Evolutionary conservation across 495 filamentous ascomycete species (phyloP), one percentile per base, ranked within the genome.

Genomic region (Aspergillus bridgeri): DNA sequence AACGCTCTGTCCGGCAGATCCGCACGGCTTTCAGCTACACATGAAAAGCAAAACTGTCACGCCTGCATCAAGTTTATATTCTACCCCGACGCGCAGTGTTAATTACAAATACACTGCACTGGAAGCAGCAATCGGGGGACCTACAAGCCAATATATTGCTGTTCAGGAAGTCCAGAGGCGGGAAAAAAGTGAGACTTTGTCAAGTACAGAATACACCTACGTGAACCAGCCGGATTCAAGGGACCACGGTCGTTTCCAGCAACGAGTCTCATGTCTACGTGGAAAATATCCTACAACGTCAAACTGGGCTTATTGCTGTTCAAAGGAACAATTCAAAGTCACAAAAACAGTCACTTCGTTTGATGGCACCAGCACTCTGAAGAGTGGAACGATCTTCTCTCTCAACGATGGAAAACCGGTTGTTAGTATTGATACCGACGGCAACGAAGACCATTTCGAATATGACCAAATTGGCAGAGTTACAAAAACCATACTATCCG

Each of bases 11-110:
- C 57, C 57, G 8, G 44, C 42, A 0, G 57, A 59, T 25, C 57
- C 57, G 5, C 50, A 54, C 24, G 57, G 57, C 1, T 59, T 59
- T 45, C 50, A 59, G 50, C 42, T 50, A 1, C 49, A 59, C 43
- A 6, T 59, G 7, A 48, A 53, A 6, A 20, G 15, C 1, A 51
- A 53, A 8, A 49, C 50, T 9, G 24, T 59, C 7, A 59, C 27
- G 6, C 50, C 57, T 0, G 57, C 57, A 0, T 15, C 50, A 3
- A 59, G 42, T 25, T 1, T 4, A 15, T 54, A 48, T 48, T 3
- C 25, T 9, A 54, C 57, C n/a, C 57, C 57, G 24, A 49, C 51
- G 15, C 42, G 50, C 7, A 25, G 7, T 25, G 1, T 48, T 8
- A n/a, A 19, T 11, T 59, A 38, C 18, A 53, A 44, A 24, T 59